phyloP scores from a whole-genome alignment of 768 basidiomycete species.

The Serendipita sp. region DNA sequence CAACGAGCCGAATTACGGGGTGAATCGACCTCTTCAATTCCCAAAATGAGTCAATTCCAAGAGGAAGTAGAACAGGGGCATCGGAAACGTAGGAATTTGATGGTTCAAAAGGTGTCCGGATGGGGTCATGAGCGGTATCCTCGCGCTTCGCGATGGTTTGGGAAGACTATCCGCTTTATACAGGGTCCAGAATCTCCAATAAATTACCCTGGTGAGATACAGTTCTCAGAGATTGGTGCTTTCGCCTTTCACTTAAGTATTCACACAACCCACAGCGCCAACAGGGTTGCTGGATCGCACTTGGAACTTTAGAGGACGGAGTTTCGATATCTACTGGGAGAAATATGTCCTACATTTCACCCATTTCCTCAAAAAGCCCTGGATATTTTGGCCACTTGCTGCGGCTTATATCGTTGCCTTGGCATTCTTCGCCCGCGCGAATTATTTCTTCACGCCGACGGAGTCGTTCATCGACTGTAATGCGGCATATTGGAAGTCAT shows the following conservation, averaged over 20 bases:
- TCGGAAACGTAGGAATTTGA: background rate
- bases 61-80: background rate
- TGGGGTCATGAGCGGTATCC: constrained; percentile 1
- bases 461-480: constrained; percentile 53
- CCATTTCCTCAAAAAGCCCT: background rate
- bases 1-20: too few species aligned
- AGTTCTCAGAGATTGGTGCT: background rate
- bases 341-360: constrained; percentile 7
- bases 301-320: background rate
- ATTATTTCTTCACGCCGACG: constrained; percentile 54
- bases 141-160: background rate
- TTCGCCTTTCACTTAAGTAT: background rate
- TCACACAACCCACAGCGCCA: background rate
- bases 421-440: constrained; percentile 54
- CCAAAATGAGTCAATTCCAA: background rate
- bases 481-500: constrained; percentile 50
- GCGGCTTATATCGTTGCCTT: constrained; percentile 54
- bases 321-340: background rate
- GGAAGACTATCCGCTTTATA: background rate
- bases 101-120: background rate
- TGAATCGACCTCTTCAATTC: background rate
- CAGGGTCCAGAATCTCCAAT: background rate
- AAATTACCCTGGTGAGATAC: background rate
- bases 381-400: constrained; percentile 20
- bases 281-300: background rate